Percentiles rank a stretch among this genome's conserved stretches.
Conservation (phyloP, 2,329 filamentous ascomycete species). For the Phyllosticta citribraziliensis region DNA sequence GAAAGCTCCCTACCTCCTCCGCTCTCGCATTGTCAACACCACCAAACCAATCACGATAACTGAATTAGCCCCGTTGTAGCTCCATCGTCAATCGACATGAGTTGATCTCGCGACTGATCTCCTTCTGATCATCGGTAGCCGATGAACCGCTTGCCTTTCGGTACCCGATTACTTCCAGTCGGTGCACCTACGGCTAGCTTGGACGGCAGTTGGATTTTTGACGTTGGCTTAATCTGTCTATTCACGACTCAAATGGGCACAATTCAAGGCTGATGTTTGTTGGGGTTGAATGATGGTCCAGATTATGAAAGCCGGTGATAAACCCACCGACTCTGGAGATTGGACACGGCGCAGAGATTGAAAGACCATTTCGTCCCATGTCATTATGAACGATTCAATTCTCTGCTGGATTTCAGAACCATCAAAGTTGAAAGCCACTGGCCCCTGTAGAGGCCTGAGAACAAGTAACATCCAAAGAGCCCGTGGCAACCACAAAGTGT, state of each 20-base stretch:
- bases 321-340: neutral
- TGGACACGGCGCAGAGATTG: neutral
- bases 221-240: neutral
- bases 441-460: no score
- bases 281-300: neutral
- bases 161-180: neutral
- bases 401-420: no score
- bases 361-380: neutral
- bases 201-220: neutral
- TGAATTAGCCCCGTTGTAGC: neutral
- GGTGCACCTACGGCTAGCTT: neutral
- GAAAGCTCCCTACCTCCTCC: neutral
- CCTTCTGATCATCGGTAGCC: neutral
- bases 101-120: neutral
- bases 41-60: neutral
- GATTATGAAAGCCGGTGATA: neutral
- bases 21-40: neutral
- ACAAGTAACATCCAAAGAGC: no score
- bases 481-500: no score
- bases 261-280: neutral
- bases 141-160: neutral
- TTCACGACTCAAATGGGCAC: neutral
- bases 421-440: no score
- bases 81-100: neutral
- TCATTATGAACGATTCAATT: neutral